These are phyloP conservation scores for Bimuria novae-zelandiae DNA, from an alignment of 2,329 filamentous ascomycete genomes.

Conservation along the genomic window DNA sequence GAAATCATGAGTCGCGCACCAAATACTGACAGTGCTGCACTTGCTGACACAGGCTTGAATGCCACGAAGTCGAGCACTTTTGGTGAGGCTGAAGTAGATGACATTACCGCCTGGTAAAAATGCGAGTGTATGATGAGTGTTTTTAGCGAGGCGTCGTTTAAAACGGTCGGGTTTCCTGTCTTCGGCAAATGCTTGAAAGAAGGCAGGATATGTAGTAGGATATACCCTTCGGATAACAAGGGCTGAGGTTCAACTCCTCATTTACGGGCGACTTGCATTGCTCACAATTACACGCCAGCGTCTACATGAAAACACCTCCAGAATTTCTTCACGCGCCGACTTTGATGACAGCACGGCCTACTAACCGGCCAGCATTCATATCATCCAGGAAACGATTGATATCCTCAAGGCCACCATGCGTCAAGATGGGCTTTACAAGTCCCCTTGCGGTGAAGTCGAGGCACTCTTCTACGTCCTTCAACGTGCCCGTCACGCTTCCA, in stretches of 20 bases:
- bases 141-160: conserved; percentile 38
- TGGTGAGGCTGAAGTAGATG: conserved; percentile 93
- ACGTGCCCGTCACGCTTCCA: conserved; percentile 49
- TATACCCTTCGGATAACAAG: conserved; percentile 20
- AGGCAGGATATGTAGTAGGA: conserved; percentile 31
- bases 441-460: conserved; percentile 52
- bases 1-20: conserved; percentile 75
- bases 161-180: conserved; percentile 26
- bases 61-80: conserved; percentile 88
- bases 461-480: conserved; percentile 52
- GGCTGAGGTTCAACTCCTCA: conserved; percentile 45
- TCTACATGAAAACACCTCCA: too few species aligned
- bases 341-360: conserved; percentile 50
- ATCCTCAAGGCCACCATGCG: conserved; percentile 46
- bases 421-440: conserved; percentile 48
- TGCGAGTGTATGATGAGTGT: not conserved
- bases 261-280: not conserved
- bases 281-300: too few species aligned
- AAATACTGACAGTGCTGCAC: conserved; percentile 43
- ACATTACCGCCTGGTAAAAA: conserved; percentile 87
- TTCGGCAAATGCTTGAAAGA: conserved; percentile 48
- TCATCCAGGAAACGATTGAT: conserved; percentile 47
- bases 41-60: conserved; percentile 53
- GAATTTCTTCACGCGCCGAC: not conserved
- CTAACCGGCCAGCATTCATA: conserved; percentile 47